These are phyloP conservation scores for Salix suchowensis DNA, from an alignment of 345 rosid species.

Conservation along the genomic window DNA sequence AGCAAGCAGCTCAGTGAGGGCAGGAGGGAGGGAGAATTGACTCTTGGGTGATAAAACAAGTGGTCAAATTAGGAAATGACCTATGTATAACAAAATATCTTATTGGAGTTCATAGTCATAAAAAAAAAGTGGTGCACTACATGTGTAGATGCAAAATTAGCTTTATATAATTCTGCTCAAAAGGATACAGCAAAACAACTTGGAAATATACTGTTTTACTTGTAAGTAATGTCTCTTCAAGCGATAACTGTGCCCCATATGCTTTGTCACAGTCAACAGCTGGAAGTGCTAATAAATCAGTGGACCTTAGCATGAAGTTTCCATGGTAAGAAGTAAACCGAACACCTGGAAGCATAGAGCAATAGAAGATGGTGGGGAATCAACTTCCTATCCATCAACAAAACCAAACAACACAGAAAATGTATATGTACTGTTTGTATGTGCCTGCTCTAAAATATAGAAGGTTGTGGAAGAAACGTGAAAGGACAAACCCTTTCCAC, in stretches of 20 bases:
- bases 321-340: slow-evolving; percentile 95
- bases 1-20: neutral
- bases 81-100: neutral
- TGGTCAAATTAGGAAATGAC: neutral
- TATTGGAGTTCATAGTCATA: neutral
- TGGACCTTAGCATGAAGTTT: slow-evolving; percentile 95
- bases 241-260: slow-evolving; percentile 86
- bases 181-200: slow-evolving; percentile 99
- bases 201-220: slow-evolving; percentile 91
- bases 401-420: neutral
- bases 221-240: slow-evolving; percentile 91
- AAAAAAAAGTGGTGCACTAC: neutral
- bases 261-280: slow-evolving; percentile 99
- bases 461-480: neutral
- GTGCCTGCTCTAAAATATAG: neutral
- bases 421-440: neutral
- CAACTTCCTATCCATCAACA: neutral
- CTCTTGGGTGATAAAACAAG: neutral
- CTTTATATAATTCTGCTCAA: neutral
- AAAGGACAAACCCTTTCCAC: slow-evolving; percentile 76
- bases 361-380: neutral
- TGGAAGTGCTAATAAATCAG: slow-evolving; percentile 92
- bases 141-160: neutral
- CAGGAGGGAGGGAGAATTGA: neutral
- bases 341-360: slow-evolving; percentile 53